Conservation (phyloP, 2,329 filamentous ascomycete genomes). For the Ophiocordyceps camponoti-leonardi region DNA sequence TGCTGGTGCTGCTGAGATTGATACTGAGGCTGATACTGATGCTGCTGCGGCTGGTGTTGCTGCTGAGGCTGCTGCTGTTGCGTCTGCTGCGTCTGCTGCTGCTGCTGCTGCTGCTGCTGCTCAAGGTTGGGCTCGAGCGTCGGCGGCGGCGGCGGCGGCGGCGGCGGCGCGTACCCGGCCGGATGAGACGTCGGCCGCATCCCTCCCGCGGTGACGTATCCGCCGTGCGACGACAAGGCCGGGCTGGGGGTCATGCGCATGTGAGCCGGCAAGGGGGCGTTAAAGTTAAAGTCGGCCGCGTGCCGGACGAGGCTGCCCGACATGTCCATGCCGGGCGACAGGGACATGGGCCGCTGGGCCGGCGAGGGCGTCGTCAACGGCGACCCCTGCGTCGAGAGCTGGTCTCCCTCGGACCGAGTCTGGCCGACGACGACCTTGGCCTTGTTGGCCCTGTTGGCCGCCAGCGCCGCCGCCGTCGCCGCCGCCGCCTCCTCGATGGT, state of each 20-base stretch:
- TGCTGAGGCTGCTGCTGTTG: too few relatives aligned
- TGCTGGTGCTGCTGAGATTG: too few relatives aligned
- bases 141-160: slow-evolving; percentile 69
- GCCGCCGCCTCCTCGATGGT: slow-evolving; percentile 87
- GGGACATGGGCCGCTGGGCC: slow-evolving; percentile 58
- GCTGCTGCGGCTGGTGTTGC: too few relatives aligned
- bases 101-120: slow-evolving; percentile 35
- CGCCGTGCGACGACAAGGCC: slow-evolving; percentile 46
- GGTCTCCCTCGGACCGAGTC: slow-evolving; percentile 51
- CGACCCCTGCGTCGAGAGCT: slow-evolving; percentile 54
- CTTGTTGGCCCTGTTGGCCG: slow-evolving; percentile 28
- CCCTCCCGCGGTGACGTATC: slow-evolving; percentile 24
- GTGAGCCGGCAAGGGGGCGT: slow-evolving; percentile 66
- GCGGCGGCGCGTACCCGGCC: slow-evolving; percentile 62
- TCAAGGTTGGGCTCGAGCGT: slow-evolving; percentile 76
- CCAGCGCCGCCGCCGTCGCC: slow-evolving; percentile 73
- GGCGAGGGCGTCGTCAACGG: slow-evolving; percentile 71
- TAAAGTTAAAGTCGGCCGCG: slow-evolving; percentile 49
- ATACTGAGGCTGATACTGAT: too few relatives aligned
- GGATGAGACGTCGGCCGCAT: slow-evolving; percentile 75
- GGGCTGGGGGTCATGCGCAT: slow-evolving; percentile 62
- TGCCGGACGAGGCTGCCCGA: slow-evolving; percentile 52
- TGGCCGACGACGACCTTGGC: slow-evolving; percentile 22
- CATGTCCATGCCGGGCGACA: slow-evolving; percentile 65
- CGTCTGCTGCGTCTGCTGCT: too few relatives aligned